Percentiles rank a stretch among this genome's conserved stretches.
Conservation (phyloP, 306 rosid species). For the Vicia faba region DNA sequence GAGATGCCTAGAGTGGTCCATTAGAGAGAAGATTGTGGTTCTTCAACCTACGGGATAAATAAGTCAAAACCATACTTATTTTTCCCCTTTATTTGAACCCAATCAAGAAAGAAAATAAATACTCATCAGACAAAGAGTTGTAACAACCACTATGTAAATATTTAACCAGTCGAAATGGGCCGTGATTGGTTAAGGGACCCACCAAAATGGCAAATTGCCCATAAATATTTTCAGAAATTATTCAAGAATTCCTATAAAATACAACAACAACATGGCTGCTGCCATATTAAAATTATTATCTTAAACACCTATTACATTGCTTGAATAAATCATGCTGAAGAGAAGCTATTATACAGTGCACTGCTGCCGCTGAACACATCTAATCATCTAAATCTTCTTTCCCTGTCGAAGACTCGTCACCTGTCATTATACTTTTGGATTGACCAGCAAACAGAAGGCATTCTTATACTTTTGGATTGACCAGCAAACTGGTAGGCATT, state of each 20-base stretch:
- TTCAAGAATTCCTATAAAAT: conserved; percentile 64
- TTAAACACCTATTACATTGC: conserved; percentile 48
- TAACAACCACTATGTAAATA: neutral
- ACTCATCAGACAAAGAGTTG: too few relatives aligned
- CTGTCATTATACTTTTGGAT: conserved; percentile 46
- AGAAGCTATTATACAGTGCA: conserved; percentile 56
- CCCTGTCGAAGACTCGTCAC: conserved; percentile 43
- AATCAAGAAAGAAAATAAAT: too few relatives aligned
- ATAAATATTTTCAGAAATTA: conserved; percentile 49
- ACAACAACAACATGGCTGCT: conserved; percentile 68
- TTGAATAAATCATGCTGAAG: conserved; percentile 39
- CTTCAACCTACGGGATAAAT: too few relatives aligned
- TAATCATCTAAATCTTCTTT: conserved; percentile 58
- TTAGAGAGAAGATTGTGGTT: too few relatives aligned
- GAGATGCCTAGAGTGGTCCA: too few relatives aligned
- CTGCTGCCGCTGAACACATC: conserved; percentile 47
- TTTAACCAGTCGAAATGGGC: neutral
- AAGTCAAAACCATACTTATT: too few relatives aligned
- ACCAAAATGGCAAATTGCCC: conserved; percentile 38
- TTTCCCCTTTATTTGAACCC: too few relatives aligned
- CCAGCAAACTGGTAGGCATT: conserved; percentile 47
- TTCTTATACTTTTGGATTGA: too few relatives aligned
- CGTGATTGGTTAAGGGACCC: neutral
- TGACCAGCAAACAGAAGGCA: conserved; percentile 62
- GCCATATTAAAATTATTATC: conserved; percentile 47